Percentiles rank a stretch among this genome's conserved stretches.
phyloP scores from a whole-genome alignment of 345 rosid species.

The Syzygium jambos region DNA sequence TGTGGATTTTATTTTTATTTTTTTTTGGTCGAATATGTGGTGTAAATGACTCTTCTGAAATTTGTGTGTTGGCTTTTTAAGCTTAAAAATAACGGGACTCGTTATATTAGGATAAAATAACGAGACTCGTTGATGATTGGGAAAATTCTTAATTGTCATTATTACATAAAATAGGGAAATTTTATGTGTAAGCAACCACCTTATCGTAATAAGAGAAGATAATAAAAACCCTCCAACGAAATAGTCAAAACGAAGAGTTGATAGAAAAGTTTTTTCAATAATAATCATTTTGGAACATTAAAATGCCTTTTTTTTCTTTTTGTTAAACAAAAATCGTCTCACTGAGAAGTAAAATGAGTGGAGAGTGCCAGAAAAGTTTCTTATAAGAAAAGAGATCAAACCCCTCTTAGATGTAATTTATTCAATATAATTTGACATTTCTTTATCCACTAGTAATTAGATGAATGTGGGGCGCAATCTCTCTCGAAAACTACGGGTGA shows the following conservation, averaged over 20 bases:
- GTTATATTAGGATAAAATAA: not conserved
- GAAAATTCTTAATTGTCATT: not conserved
- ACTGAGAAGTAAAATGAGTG: too few relatives aligned
- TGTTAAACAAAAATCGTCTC: too few relatives aligned
- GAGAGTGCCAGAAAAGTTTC: too few relatives aligned
- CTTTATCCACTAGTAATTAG: too few relatives aligned
- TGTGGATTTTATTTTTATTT: not conserved
- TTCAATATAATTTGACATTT: too few relatives aligned
- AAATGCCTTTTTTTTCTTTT: too few relatives aligned
- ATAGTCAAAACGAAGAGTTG: not conserved
- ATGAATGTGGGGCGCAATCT: not conserved
- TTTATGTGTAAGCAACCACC: not conserved
- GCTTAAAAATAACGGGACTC: not conserved
- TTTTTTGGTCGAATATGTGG: not conserved
- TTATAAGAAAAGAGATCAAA: too few relatives aligned
- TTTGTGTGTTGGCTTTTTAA: not conserved
- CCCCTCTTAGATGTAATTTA: too few relatives aligned
- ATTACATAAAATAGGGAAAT: not conserved
- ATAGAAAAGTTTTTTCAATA: not conserved
- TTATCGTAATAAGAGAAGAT: not conserved
- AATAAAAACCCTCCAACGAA: not conserved
- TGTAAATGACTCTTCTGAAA: not conserved
- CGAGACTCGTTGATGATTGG: rapidly evolving
- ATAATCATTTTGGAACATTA: too few relatives aligned
- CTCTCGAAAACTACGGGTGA: too few relatives aligned